These are phyloP conservation scores for Trichosphaerium sp. DNA, from an alignment of 78 protist genomes.

Conservation along the genomic window DNA sequence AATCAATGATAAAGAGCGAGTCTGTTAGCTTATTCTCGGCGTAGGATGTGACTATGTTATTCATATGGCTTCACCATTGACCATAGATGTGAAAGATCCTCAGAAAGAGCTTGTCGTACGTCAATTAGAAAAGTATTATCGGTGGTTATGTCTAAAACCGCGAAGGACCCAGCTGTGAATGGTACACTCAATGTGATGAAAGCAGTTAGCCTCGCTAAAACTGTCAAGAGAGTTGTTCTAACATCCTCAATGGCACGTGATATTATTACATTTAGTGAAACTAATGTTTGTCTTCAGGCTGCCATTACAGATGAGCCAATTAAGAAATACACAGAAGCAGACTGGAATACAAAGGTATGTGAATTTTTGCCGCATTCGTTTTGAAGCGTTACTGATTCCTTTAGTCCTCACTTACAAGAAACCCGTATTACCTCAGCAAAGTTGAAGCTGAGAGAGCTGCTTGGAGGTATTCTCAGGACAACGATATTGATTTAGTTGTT, in stretches of 20 bases:
- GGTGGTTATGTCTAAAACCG: not conserved
- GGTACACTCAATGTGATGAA: constrained; percentile 13
- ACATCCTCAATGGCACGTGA: not conserved
- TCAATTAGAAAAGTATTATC: too few species aligned
- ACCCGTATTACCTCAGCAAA: constrained; percentile 14
- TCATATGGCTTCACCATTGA: constrained; percentile 41
- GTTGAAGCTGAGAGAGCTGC: constrained; percentile 13
- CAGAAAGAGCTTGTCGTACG: too few species aligned
- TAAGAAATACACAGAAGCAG: constrained; percentile 8
- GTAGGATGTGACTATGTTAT: constrained; percentile 4
- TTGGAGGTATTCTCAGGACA: not conserved
- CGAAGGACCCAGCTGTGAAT: constrained; percentile 25
- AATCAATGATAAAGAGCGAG: not conserved
- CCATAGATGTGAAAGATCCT: too few species aligned
- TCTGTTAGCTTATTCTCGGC: not conserved
- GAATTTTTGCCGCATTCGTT: too few species aligned
- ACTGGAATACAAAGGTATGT: constrained; percentile 11
- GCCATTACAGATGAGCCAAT: too few species aligned
- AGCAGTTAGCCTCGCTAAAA: not conserved
- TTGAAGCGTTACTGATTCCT: too few species aligned
- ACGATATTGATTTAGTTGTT: not conserved
- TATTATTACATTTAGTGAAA: too few species aligned
- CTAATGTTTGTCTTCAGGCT: too few species aligned
- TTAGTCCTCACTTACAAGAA: not conserved
- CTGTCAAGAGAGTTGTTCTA: constrained; percentile 14